Conservation (phyloP, 176 grass and related monocot genomes). For the Thinopyrum elongatum region DNA sequence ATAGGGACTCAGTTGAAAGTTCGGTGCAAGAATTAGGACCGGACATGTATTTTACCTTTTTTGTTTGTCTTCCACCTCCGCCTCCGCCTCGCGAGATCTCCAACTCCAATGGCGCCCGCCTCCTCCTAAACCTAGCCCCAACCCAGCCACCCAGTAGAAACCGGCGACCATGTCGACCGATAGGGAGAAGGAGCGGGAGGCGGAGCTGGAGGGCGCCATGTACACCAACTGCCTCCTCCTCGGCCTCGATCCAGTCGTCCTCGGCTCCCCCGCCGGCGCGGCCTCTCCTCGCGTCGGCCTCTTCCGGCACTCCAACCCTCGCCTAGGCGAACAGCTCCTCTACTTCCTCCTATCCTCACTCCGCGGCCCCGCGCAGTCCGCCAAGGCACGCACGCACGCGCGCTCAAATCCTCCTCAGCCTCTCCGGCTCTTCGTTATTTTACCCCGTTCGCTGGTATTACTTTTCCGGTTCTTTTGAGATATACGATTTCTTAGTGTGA, state of each 20-base stretch:
- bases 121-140: conserved; percentile 22
- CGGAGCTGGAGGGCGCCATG: conserved; percentile 99
- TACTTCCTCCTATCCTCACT: conserved; percentile 97
- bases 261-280: conserved; percentile 44
- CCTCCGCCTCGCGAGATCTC: conserved; percentile 36
- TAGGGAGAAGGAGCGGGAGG: conserved; percentile 98
- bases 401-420: background rate
- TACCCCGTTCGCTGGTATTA: background rate
- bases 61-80: background rate
- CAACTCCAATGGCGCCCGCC: conserved; percentile 21
- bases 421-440: background rate
- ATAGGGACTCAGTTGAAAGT: too few species aligned
- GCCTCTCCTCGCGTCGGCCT: conserved; percentile 58
- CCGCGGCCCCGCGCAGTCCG: conserved; percentile 81
- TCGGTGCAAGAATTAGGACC: too few species aligned
- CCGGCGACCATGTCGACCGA: conserved; percentile 75
- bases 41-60: too few species aligned
- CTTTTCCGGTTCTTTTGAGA: background rate
- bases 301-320: conserved; percentile 96
- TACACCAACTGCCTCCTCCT: conserved; percentile 99
- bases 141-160: background rate
- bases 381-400: conserved; percentile 53
- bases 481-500: background rate
- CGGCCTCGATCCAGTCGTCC: conserved; percentile 86
- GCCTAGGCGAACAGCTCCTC: conserved; percentile 96